These are phyloP conservation scores for Neobulgaria alba DNA, from an alignment of 2,329 filamentous ascomycete genomes.

Conservation along the genomic window DNA sequence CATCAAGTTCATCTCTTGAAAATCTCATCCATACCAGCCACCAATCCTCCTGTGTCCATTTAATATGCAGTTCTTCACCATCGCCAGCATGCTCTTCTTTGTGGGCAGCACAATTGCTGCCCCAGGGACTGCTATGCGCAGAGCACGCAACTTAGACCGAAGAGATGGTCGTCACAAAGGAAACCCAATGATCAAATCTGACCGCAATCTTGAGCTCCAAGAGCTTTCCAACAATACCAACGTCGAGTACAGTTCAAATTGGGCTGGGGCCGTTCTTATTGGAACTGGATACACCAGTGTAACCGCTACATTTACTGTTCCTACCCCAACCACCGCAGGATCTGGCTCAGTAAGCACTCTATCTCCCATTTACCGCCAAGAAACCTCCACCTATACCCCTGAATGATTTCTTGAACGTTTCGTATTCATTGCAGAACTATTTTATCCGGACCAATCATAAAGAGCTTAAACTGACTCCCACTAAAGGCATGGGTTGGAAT, in stretches of 20 bases:
- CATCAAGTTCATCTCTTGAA: too few species aligned
- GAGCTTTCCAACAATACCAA: conserved; percentile 30
- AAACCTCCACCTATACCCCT: too few species aligned
- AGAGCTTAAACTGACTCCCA: too few species aligned
- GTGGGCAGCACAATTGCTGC: conserved; percentile 36
- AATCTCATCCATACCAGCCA: too few species aligned
- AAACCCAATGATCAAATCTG: conserved; percentile 19
- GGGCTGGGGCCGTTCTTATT: conserved; percentile 48
- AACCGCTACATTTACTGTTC: conserved; percentile 44
- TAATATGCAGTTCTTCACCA: conserved; percentile 40
- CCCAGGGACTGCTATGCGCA: conserved; percentile 35
- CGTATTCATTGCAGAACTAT: too few species aligned
- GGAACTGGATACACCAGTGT: conserved; percentile 44
- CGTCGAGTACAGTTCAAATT: conserved; percentile 46
- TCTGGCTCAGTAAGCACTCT: too few species aligned
- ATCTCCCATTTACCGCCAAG: too few species aligned
- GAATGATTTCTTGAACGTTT: too few species aligned
- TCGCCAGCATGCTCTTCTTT: conserved; percentile 32
- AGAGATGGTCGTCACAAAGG: conserved; percentile 24
- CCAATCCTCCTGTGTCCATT: background rate
- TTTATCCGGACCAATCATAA: too few species aligned
- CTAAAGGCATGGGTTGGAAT: conserved; percentile 55
- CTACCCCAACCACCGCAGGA: conserved; percentile 32
- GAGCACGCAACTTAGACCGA: conserved; percentile 24
- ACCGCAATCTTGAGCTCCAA: background rate